Percentiles rank a stretch among this genome's conserved stretches.
phyloP scores from a whole-genome alignment of 1,284 basidiomycete species.

The Stygiomarasmius scandens region DNA sequence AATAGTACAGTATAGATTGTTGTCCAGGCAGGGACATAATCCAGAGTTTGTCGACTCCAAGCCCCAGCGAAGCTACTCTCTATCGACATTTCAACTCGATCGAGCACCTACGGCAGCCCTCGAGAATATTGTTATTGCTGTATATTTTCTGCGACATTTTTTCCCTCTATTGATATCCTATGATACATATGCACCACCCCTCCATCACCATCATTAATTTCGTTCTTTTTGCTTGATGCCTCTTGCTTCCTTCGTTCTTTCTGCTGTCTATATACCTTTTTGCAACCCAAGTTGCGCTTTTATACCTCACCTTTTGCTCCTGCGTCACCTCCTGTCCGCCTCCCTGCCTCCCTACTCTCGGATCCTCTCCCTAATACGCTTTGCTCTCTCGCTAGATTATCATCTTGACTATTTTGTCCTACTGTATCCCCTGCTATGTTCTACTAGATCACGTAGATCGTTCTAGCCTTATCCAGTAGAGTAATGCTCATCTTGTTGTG shows the following conservation, averaged over 20 bases:
- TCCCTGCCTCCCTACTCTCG: no score
- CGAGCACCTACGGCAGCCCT: neutral
- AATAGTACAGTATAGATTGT: no score
- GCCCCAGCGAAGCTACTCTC: constrained; percentile 28
- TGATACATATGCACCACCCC: constrained; percentile 14
- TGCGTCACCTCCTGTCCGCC: neutral
- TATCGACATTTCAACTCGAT: constrained; percentile 50
- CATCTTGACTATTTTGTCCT: no score
- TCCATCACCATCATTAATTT: constrained; percentile 8
- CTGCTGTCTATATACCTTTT: constrained; percentile 20
- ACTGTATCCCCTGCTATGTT: no score
- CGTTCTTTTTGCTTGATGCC: constrained; percentile 3
- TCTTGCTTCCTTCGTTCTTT: constrained; percentile 8
- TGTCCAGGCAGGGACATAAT: no score
- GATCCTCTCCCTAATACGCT: no score
- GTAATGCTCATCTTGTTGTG: no score
- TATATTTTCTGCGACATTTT: constrained; percentile 32
- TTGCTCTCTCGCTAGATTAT: no score
- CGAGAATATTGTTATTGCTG: constrained; percentile 41
- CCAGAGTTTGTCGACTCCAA: no score
- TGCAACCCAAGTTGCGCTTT: constrained; percentile 21
- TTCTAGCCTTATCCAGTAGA: no score
- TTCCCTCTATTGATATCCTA: constrained; percentile 27
- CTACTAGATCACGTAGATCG: no score
- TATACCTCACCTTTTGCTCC: neutral